Conservation (phyloP, 1,139 yeast species). For the Dujonia santamariae region DNA sequence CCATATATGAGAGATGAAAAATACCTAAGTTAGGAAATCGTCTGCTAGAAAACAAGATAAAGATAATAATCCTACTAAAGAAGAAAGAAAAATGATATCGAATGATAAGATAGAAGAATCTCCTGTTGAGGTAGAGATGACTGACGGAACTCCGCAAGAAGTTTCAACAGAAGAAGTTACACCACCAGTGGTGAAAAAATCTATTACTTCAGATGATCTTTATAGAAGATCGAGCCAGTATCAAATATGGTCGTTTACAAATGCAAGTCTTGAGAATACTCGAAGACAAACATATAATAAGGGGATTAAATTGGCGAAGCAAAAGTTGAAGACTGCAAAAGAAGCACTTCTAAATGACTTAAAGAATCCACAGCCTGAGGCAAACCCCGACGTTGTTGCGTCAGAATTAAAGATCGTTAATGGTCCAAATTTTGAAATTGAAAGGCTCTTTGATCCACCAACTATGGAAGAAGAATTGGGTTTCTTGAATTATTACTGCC, state of each 20-base stretch:
- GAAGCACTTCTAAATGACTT: conserved; percentile 17
- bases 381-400: conserved; percentile 26
- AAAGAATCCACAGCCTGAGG: no score
- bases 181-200: conserved; percentile 13
- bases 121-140: no score
- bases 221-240: conserved; percentile 86
- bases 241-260: conserved; percentile 78
- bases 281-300: conserved; percentile 49
- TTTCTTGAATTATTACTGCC: conserved; percentile 66
- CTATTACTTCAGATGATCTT: conserved; percentile 69
- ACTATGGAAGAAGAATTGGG: conserved; percentile 66
- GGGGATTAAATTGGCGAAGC: conserved; percentile 45
- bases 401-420: no score
- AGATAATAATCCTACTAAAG: no score
- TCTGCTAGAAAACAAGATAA: no score
- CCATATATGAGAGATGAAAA: no score
- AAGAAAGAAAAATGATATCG: no score
- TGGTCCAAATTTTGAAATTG: conserved; percentile 28
- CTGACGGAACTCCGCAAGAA: no score
- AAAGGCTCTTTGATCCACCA: conserved; percentile 41
- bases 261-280: conserved; percentile 46
- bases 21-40: no score
- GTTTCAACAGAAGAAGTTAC: no score
- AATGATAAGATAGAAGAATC: no score
- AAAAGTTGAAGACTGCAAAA: conserved; percentile 26